Conservation (phyloP, 352 stramenopile species). For the Pythium folliculosum region DNA sequence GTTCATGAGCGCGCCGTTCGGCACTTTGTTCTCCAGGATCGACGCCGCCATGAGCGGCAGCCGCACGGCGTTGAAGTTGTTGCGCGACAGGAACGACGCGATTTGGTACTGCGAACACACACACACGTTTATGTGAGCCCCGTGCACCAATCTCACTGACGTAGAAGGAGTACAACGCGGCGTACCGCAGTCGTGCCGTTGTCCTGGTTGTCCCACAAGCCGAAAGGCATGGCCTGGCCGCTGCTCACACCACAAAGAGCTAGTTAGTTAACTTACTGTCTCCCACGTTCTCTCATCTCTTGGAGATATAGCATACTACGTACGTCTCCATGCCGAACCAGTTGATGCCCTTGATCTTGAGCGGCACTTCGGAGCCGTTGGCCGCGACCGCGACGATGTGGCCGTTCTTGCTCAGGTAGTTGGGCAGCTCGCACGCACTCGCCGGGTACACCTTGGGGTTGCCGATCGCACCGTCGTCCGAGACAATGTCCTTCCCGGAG, state of each 20-base stretch:
- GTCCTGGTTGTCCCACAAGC: conserved; percentile 58
- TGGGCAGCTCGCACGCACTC: conserved; percentile 65
- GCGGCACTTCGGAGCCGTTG: conserved; percentile 54
- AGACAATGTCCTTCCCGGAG: conserved; percentile 38
- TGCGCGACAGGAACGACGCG: conserved; percentile 59
- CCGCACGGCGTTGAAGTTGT: conserved; percentile 82
- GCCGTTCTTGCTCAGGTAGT: conserved; percentile 80
- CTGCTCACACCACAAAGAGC: conserved; percentile 18
- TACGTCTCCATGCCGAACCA: conserved; percentile 81
- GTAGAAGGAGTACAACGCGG: too few species aligned
- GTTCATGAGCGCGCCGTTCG: conserved; percentile 37
- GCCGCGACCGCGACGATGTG: conserved; percentile 63
- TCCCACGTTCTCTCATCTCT: neutral
- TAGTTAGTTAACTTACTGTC: too few species aligned
- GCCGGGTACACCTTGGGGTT: conserved; percentile 73
- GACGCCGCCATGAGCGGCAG: conserved; percentile 63
- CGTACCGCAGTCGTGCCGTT: conserved; percentile 58
- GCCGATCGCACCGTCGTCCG: conserved; percentile 63
- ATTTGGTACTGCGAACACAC: conserved; percentile 49
- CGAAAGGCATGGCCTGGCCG: conserved; percentile 53
- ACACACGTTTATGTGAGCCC: neutral
- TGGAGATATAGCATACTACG: conserved; percentile 7
- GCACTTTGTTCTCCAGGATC: conserved; percentile 64
- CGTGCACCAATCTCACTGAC: too few species aligned
- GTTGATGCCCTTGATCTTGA: conserved; percentile 87